Base-by-base conservation (phyloP, 306 rosid genomes). In the Castanospermum australe region DNA sequence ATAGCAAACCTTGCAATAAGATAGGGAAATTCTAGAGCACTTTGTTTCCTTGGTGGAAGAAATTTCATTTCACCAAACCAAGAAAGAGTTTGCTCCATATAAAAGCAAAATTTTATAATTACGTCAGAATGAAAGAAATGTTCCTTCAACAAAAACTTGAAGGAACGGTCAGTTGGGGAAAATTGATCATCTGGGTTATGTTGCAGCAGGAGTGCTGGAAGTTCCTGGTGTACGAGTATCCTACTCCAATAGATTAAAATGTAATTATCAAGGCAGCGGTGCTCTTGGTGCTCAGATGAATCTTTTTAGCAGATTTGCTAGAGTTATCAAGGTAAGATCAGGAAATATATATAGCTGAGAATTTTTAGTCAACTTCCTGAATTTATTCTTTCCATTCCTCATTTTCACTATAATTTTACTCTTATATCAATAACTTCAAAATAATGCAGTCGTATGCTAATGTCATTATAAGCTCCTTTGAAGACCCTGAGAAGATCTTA, bases 401-500 rank as follows among this genome's bases (percentile, higher is more conserved):
- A 36, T 82, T 25, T 36, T 57, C 13, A 63, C 67, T 59, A 18
- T 41, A 51, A 21, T 36, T 33, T 25, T 41, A 45, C 35, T 22
- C 13, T 5, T 17, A 18, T 74, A 10, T 25, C 12, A 0, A 9
- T 7, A 44, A 51, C 12, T 70, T 65, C 44, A 52, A 75, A 45
- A 12, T 39, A 13, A 47, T 67, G 44, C 87, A 91, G 96, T 91
- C 96, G 30, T 91, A 91, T 84, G 96, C 93, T 61, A 87, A 89
- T 84, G 92, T 90, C 65, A 13, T 89, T 75, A 14, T 91, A 78
- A 91, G 93, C 76, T 74, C 90, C 56, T 91, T 91, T 86, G 96
- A 91, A 84, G 96, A 91, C 73, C 96, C 93, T 7, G 93, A 91
- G 87, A 91, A 91, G 84, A 89, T 91, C 50, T 75, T 91, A 81